Conservation (phyloP, 2,329 filamentous ascomycete genomes). For the Sporothrix brasiliensis region DNA sequence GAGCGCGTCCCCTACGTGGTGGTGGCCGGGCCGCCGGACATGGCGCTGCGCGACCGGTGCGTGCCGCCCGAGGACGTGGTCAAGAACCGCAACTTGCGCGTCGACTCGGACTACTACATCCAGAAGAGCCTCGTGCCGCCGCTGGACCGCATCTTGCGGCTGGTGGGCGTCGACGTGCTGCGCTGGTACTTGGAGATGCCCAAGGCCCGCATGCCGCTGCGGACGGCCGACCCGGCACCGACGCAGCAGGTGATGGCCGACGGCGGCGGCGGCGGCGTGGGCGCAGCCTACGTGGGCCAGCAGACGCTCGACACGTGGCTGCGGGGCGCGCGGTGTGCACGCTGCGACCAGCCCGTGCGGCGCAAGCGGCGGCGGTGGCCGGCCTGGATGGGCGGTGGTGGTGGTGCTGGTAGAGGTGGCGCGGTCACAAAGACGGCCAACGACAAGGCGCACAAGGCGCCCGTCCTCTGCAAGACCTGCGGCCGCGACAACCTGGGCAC, state of each 20-base stretch:
- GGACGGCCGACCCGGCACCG: conserved; percentile 48
- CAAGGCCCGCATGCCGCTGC: conserved; percentile 67
- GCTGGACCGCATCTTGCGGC: conserved; percentile 92
- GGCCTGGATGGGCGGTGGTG: background rate
- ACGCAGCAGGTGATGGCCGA: conserved; percentile 30
- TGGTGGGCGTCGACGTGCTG: conserved; percentile 83
- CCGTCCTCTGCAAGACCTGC: conserved; percentile 57
- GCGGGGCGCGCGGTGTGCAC: conserved; percentile 74
- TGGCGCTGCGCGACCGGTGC: conserved; percentile 83
- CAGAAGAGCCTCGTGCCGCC: conserved; percentile 93
- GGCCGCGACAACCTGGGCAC: conserved; percentile 58
- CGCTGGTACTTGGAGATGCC: conserved; percentile 98
- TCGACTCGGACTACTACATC: conserved; percentile 97
- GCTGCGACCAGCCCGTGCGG: conserved; percentile 66
- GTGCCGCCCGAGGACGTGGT: conserved; percentile 84
- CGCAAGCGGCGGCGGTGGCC: conserved; percentile 25
- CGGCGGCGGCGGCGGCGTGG: background rate
- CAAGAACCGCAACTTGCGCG: conserved; percentile 67
- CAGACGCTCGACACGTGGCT: conserved; percentile 95
- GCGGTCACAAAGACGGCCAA: background rate
- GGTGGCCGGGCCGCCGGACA: conserved; percentile 81
- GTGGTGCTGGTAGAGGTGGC: background rate
- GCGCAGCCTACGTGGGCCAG: conserved; percentile 46
- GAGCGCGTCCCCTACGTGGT: conserved; percentile 96
- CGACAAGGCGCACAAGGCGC: conserved; percentile 38